phyloP scores from a whole-genome alignment of 129 eudicot genomes.

The Erigeron canadensis region DNA sequence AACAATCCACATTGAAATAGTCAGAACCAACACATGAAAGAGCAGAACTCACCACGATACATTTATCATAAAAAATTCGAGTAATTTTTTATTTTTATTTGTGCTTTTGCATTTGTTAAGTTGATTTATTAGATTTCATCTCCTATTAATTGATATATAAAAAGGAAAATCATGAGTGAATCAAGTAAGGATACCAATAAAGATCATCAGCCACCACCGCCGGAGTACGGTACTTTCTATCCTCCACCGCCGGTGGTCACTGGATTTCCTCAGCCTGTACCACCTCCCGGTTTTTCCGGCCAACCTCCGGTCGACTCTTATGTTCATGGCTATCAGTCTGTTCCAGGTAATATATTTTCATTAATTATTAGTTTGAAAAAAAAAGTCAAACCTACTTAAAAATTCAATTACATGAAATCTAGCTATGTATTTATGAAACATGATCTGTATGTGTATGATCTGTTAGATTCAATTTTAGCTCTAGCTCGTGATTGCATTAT shows the following conservation, averaged over 20 bases:
- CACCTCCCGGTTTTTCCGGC: constrained; percentile 71
- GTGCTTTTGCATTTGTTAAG: background rate
- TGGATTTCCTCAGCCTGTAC: constrained; percentile 90
- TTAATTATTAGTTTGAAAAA: too few species aligned
- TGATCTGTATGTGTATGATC: too few species aligned
- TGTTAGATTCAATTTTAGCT: too few species aligned
- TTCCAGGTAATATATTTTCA: constrained; percentile 46
- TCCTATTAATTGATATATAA: too few species aligned
- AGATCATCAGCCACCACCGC: constrained; percentile 44
- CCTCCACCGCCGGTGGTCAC: constrained; percentile 62
- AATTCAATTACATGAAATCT: background rate
- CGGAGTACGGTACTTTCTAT: constrained; percentile 78
- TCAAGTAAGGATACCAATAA: constrained; percentile 39
- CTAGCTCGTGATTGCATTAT: too few species aligned
- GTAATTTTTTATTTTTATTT: too few species aligned
- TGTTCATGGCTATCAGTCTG: constrained; percentile 79
- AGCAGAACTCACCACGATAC: too few species aligned
- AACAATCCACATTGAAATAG: too few species aligned
- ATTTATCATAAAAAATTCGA: too few species aligned
- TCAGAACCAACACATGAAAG: too few species aligned
- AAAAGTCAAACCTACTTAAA: background rate
- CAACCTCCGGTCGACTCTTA: constrained; percentile 52
- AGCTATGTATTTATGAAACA: too few species aligned
- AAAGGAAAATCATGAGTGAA: constrained; percentile 54
- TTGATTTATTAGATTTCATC: background rate